These are phyloP conservation scores for Hymenoscyphus fructigenus DNA, from an alignment of 2,329 filamentous ascomycete genomes.

Conservation along the genomic window DNA sequence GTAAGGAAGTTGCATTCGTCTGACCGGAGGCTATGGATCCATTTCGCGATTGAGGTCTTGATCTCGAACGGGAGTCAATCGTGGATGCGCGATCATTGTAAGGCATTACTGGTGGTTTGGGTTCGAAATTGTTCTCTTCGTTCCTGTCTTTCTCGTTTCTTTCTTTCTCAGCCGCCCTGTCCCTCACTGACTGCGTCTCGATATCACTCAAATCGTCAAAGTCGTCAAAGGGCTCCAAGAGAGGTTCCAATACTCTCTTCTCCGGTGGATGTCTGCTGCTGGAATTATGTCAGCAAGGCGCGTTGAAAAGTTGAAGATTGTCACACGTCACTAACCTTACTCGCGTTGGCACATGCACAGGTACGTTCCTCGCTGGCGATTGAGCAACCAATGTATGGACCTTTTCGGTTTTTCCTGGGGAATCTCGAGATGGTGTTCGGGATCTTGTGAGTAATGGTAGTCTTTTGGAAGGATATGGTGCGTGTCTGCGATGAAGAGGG, in stretches of 20 bases:
- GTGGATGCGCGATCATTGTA: constrained; percentile 23
- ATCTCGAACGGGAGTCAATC: constrained; percentile 19
- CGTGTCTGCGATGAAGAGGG: constrained; percentile 23
- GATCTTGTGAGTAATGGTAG: not conserved
- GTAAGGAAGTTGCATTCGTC: constrained; percentile 29
- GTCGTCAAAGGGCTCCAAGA: constrained; percentile 1
- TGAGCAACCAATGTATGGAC: constrained; percentile 9
- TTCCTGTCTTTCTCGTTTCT: not conserved
- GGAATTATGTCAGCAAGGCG: not conserved
- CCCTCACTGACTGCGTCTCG: not conserved
- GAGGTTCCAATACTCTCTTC: not conserved
- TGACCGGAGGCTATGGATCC: constrained; percentile 29
- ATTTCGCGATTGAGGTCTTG: constrained; percentile 21
- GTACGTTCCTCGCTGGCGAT: not conserved
- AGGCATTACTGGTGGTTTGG: constrained; percentile 6
- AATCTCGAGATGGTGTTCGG: not conserved
- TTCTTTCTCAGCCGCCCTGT: not conserved
- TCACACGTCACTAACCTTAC: constrained; percentile 8
- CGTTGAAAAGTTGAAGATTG: not conserved
- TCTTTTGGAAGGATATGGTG: not conserved
- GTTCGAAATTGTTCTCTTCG: constrained; percentile 3
- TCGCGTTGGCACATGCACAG: constrained; percentile 10
- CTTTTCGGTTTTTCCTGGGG: not conserved
- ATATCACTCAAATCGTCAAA: constrained; percentile 9
- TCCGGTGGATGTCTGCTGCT: constrained; percentile 10